Base-by-base conservation (phyloP, 345 rosid genomes). In the Garcia nutans region DNA sequence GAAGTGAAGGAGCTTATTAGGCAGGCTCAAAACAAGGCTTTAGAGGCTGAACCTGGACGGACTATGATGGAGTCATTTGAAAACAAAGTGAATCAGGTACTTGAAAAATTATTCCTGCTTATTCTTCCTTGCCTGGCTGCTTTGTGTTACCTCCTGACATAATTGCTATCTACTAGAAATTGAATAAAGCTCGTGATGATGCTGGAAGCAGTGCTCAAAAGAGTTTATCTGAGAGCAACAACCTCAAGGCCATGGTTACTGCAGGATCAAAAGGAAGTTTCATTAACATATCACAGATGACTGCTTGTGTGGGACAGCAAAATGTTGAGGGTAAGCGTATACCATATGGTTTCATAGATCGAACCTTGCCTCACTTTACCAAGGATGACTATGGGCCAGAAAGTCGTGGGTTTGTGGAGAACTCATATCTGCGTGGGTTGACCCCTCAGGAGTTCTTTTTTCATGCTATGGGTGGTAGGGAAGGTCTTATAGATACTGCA, bases 401-500 rank as follows among this genome's bases (percentile, higher is more conserved):
- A 79, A 95, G 99, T 88, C 96, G 99, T 78, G 99, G 99, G 37
- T 95, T 95, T 84, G 99, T 95, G 20, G 99, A 95, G 89, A 95
- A 95, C 82, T 95, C 99, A 0, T 95, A 95, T 81, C 84, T 95
- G 56, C 96, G 99, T 79, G 99, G 99, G 60, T 80, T 95, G 92
- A 95, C 99, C 50, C 99, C 99, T 4, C 99, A 95, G 74, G 99
- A 95, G 83, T 95, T 95, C 91, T 95, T 95, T 84, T 95, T 95
- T 73, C 99, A 95, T 82, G 99, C 99, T 2, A 95, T 95, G 99
- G 99, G 99, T 84, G 99, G 99, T 89, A 88, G 99, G 81, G 99
- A 95, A 87, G 99, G 99, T 87, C 97, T 95, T 71, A 95, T 95
- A 44, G 99, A 95, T 86, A 95, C 99, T 45, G 98, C 99, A 24